A percentile compares a stretch with the other conserved stretches of the same genome.
Conservation (phyloP, 2,329 filamentous ascomycete genomes). For the Botryotinia calthae region DNA sequence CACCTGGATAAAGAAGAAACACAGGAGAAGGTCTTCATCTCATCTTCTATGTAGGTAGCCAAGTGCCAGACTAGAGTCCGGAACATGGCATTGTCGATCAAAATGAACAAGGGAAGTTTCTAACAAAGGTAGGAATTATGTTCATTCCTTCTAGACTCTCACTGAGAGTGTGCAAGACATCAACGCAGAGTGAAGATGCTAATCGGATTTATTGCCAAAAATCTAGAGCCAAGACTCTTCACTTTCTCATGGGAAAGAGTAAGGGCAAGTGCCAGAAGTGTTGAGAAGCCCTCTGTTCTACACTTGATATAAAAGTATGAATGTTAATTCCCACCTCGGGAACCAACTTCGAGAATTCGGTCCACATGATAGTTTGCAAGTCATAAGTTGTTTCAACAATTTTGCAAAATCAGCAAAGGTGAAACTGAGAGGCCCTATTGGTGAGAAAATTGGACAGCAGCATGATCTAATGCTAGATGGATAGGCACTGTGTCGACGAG, state of each 20-base stretch:
- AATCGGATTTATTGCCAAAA: not conserved
- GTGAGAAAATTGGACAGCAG: not conserved
- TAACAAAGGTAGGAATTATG: rapidly evolving
- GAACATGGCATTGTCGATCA: not conserved
- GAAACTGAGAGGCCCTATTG: not conserved
- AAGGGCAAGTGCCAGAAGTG: not conserved
- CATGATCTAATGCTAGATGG: not conserved
- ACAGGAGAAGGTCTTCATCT: too few species aligned
- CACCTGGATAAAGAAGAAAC: not conserved
- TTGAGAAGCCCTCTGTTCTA: too few species aligned
- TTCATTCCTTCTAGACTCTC: not conserved
- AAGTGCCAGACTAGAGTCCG: not conserved
- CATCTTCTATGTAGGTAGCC: not conserved
- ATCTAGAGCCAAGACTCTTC: not conserved
- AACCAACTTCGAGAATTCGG: not conserved
- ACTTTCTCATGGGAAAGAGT: not conserved
- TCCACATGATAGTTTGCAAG: not conserved
- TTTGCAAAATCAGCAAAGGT: not conserved
- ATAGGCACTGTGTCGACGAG: not conserved
- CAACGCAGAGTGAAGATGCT: not conserved
- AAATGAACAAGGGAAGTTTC: not conserved
- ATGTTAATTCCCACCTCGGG: not conserved
- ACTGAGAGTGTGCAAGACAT: rapidly evolving
- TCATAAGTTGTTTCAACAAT: not conserved
- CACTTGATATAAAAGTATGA: not conserved